Base-by-base conservation (phyloP, 2,329 filamentous ascomycete species). In the Ascocoryne sarcoides region DNA sequence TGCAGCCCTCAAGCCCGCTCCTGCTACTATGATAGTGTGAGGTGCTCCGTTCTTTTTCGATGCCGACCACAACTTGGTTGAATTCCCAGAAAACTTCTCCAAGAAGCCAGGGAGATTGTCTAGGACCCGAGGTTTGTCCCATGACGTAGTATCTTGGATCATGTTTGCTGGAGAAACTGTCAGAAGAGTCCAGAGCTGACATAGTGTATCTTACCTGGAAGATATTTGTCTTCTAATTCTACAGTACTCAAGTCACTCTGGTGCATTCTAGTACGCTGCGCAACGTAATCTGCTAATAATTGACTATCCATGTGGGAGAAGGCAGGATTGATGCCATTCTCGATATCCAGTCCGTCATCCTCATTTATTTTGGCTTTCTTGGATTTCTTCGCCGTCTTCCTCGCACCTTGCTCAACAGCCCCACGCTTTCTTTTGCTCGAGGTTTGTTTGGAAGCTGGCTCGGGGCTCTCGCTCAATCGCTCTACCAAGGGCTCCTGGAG, bases 11-110 rank as follows among this genome's bases (percentile, higher is more conserved):
- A 95, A 68, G 0, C 87, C 92, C 4, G 89, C 87, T 7, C 78
- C 77, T 10, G 89, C 79, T n/a, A 98, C 75, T 26, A 98, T 77
- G 40, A 98, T 71, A 1, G 90, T 96, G 61, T 96, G 92, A 21
- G 84, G 84, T 1, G 78, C 68, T 4, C 83, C 84, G 30, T 79
- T 80, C 53, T 78, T 69, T 63, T 82, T 75, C 0, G 84, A 74
- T 1, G 84, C 73, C 1, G 71, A 71, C 57, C 58, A 60, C 15
- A 95, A 67, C 40, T 68, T 71, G 40, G 70, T 67, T 1, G 74
- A 69, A 36, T 77, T 72, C 17, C 69, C 68, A 1, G 74, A 64
- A 46, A 81, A 78, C 36, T 65, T 61, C 59, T 90, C 86, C 35
- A 98, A 62, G 53, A 94, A 98, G 0, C 70, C 71, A 1, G 90